Percentiles rank a stretch among this genome's conserved stretches.
Evolutionary conservation across 169 alveolate species (phyloP).

Genomic region (Plasmodium adleri): DNA sequence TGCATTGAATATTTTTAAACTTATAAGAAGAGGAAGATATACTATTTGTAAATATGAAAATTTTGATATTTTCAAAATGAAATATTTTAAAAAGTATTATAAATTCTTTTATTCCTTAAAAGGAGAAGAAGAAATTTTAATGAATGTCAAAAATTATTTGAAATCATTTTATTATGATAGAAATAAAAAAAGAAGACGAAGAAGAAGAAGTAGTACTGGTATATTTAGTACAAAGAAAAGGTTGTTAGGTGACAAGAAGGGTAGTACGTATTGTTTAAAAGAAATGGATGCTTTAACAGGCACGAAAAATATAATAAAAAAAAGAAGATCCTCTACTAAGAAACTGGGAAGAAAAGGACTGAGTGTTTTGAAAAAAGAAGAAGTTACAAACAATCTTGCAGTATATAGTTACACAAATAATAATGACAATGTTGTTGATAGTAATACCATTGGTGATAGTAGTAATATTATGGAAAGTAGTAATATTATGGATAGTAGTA

Average conservation of each 20-base stretch:
- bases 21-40: constrained; percentile 74
- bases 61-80: constrained; percentile 46
- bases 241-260: too few species aligned
- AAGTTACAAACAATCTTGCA: too few species aligned
- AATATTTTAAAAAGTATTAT: constrained; percentile 67
- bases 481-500: too few species aligned
- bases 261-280: background rate
- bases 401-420: too few species aligned
- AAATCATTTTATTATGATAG: constrained; percentile 65
- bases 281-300: background rate
- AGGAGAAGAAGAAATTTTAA: constrained; percentile 72
- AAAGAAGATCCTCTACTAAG: background rate
- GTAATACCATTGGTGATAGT: too few species aligned
- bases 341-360: too few species aligned
- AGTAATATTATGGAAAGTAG: too few species aligned
- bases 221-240: too few species aligned
- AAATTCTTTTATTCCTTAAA: constrained; percentile 62
- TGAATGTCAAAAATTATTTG: constrained; percentile 62
- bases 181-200: background rate
- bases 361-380: too few species aligned
- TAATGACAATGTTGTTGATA: too few species aligned
- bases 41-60: constrained; percentile 51
- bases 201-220: background rate
- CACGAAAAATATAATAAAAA: constrained; percentile 8
- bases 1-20: constrained; percentile 61